phyloP scores from a whole-genome alignment of 2,329 filamentous ascomycete genomes.

The Ophiostoma novo-ulmi region DNA sequence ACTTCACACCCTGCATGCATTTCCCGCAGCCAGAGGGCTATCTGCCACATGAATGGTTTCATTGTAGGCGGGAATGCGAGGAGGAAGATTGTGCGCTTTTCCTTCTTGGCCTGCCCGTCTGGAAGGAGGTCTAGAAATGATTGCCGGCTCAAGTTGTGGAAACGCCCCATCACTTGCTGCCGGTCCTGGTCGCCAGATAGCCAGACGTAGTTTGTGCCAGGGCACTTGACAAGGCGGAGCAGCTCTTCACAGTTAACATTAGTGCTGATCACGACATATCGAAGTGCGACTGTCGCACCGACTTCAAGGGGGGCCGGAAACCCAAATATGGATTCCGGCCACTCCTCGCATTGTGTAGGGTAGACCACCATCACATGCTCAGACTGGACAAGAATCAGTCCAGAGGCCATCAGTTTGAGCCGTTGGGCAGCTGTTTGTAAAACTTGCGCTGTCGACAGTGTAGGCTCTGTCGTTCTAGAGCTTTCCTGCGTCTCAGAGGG shows the following conservation, averaged over 20 bases:
- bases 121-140: constrained; percentile 28
- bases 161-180: constrained; percentile 28
- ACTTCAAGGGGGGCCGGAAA: constrained; percentile 14
- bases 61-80: constrained; percentile 45
- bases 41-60: constrained; percentile 35
- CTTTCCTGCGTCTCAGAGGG: background rate
- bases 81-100: constrained; percentile 35
- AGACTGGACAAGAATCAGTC: constrained; percentile 34
- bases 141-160: constrained; percentile 34
- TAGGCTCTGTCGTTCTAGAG: background rate
- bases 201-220: background rate
- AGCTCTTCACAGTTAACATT: constrained; percentile 25
- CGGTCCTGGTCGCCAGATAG: constrained; percentile 18
- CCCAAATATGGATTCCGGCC: constrained; percentile 30
- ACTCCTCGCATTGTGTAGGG: constrained; percentile 36
- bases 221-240: constrained; percentile 20
- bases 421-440: background rate
- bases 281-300: constrained; percentile 29
- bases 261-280: constrained; percentile 38
- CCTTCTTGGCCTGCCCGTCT: background rate
- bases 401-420: constrained; percentile 29
- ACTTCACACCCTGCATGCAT: constrained; percentile 41
- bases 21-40: constrained; percentile 43
- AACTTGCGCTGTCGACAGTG: background rate
- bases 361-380: constrained; percentile 40